These are phyloP conservation scores for Ascochyta clinopodiicola DNA, from an alignment of 2,329 filamentous ascomycete species.

Conservation along the genomic window DNA sequence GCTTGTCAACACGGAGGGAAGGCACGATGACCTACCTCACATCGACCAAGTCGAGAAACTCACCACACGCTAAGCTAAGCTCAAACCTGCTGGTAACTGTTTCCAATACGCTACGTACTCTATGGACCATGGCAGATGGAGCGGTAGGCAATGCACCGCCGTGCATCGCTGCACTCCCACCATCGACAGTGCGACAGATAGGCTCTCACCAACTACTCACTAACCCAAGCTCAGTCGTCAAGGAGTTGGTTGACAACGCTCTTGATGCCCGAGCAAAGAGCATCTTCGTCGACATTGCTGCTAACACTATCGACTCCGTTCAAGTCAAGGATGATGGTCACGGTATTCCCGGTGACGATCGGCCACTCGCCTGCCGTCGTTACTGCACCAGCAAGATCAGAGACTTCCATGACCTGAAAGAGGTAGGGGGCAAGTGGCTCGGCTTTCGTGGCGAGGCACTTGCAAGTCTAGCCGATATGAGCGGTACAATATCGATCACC, in stretches of 20 bases:
- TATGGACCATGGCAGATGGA: background rate
- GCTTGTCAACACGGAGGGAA: slow-evolving; percentile 20
- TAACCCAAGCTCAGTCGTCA: slow-evolving; percentile 68
- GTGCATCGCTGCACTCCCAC: slow-evolving; percentile 51
- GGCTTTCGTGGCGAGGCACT: slow-evolving; percentile 80
- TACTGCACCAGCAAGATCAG: slow-evolving; percentile 77
- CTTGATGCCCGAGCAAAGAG: slow-evolving; percentile 73
- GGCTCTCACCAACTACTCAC: slow-evolving; percentile 67
- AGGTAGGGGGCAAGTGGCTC: slow-evolving; percentile 65
- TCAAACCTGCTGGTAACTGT: background rate
- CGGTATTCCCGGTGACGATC: slow-evolving; percentile 70
- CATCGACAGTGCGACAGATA: slow-evolving; percentile 60
- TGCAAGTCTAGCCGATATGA: slow-evolving; percentile 68
- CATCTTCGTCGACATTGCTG: slow-evolving; percentile 68
- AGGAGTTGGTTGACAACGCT: slow-evolving; percentile 80
- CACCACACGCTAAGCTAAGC: background rate
- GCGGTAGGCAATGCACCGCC: slow-evolving; percentile 1
- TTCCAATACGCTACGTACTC: background rate
- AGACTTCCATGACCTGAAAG: slow-evolving; percentile 66
- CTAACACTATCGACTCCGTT: slow-evolving; percentile 72
- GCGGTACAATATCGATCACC: slow-evolving; percentile 63
- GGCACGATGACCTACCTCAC: slow-evolving; percentile 24
- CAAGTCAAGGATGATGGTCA: slow-evolving; percentile 72
- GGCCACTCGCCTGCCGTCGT: slow-evolving; percentile 66
- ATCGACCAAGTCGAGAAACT: background rate